phyloP scores from a whole-genome alignment of 805 yeast genomes.

The Naumovozyma baii region DNA sequence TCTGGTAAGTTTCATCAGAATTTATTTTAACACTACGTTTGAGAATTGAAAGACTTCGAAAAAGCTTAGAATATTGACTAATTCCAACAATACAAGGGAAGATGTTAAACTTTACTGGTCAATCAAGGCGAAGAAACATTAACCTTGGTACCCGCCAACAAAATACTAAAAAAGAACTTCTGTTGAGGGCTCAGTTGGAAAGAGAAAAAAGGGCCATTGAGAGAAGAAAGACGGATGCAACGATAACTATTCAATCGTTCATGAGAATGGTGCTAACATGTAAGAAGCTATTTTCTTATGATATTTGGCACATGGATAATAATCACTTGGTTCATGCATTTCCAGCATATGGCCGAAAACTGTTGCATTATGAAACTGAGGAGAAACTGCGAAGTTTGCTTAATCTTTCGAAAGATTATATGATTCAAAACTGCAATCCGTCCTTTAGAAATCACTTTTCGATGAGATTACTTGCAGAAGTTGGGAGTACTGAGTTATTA shows the following conservation, averaged over 20 bases:
- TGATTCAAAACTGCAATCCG: not conserved
- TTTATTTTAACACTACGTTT: too few relatives aligned
- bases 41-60: too few relatives aligned
- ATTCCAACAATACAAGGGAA: not conserved
- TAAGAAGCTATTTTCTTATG: constrained; percentile 15
- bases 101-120: constrained; percentile 57
- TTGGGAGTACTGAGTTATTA: too few relatives aligned
- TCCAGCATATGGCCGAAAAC: constrained; percentile 26
- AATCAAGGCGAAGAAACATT: constrained; percentile 44
- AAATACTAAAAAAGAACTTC: constrained; percentile 33
- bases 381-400: constrained; percentile 7
- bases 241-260: constrained; percentile 39
- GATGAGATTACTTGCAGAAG: too few relatives aligned
- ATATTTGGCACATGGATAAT: constrained; percentile 14
- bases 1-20: too few relatives aligned
- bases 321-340: constrained; percentile 14
- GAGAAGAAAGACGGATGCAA: constrained; percentile 42
- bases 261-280: constrained; percentile 36
- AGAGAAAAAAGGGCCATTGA: constrained; percentile 54
- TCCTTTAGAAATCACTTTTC: not conserved
- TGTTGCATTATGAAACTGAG: constrained; percentile 9
- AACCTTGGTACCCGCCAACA: constrained; percentile 46
- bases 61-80: too few relatives aligned
- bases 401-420: constrained; percentile 3
- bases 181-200: constrained; percentile 59